A percentile compares a stretch with the other conserved stretches of the same genome.
Conservation (phyloP, 805 yeast genomes). For the Alloascoidea africana region DNA sequence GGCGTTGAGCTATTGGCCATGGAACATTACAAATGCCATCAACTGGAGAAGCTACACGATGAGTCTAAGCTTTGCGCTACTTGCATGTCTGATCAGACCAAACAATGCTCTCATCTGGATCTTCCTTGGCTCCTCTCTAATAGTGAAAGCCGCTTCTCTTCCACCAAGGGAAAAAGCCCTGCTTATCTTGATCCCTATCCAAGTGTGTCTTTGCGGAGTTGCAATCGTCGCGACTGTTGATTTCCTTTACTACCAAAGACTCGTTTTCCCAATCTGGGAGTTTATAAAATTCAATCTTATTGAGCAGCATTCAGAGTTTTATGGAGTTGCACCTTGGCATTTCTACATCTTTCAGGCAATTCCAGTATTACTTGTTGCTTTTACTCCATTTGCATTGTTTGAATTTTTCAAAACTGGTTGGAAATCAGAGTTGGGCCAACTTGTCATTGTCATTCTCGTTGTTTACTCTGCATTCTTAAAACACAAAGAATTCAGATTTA, state of each 20-base stretch:
- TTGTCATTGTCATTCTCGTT: constrained; percentile 26
- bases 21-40: constrained; percentile 19
- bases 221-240: constrained; percentile 33
- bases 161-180: no score
- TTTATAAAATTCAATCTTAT: constrained; percentile 70
- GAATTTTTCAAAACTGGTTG: constrained; percentile 22
- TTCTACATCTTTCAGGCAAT: constrained; percentile 75
- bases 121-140: constrained; percentile 30
- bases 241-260: constrained; percentile 36
- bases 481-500: constrained; percentile 87
- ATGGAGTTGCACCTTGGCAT: constrained; percentile 75
- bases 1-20: constrained; percentile 63
- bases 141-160: constrained; percentile 3
- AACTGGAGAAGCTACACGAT: constrained; percentile 11
- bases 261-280: constrained; percentile 41
- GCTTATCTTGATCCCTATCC: constrained; percentile 12
- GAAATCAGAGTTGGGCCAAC: constrained; percentile 13
- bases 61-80: constrained; percentile 36
- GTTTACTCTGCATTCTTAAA: constrained; percentile 50
- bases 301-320: constrained; percentile 59
- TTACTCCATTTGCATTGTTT: constrained; percentile 41
- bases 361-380: constrained; percentile 59
- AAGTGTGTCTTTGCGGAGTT: no score
- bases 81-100: constrained; percentile 67
- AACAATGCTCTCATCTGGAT: constrained; percentile 74